Evolutionary conservation across 2,329 filamentous ascomycete species (phyloP).

Genomic region (Paecilomyces sp.): DNA sequence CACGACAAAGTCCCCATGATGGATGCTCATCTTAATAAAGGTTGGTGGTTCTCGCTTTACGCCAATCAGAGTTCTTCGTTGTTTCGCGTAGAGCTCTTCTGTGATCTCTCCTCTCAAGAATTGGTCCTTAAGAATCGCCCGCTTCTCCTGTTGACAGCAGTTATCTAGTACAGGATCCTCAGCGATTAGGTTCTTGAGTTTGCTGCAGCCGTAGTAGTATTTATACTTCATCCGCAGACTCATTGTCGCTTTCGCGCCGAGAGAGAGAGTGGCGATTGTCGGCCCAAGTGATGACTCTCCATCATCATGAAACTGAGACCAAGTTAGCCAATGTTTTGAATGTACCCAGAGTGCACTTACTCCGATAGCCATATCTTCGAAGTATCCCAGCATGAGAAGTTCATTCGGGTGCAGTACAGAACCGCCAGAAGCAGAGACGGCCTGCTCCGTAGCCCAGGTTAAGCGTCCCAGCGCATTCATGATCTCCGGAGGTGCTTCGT

Average conservation of each 20-base stretch:
- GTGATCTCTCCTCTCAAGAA: conserved; percentile 13
- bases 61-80: conserved; percentile 18
- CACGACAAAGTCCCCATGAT: conserved; percentile 51
- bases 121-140: conserved; percentile 15
- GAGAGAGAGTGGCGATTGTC: conserved; percentile 48
- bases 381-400: conserved; percentile 48
- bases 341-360: conserved; percentile 19
- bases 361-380: conserved; percentile 48
- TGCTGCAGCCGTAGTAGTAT: conserved; percentile 30
- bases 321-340: not conserved
- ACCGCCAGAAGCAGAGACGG: conserved; percentile 22
- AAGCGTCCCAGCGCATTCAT: conserved; percentile 42
- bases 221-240: conserved; percentile 47
- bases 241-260: conserved; percentile 49
- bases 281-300: conserved; percentile 50
- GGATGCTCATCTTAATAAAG: conserved; percentile 39
- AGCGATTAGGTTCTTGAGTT: conserved; percentile 9
- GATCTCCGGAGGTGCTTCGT: conserved; percentile 35
- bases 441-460: conserved; percentile 45
- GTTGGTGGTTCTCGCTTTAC: conserved; percentile 16
- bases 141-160: conserved; percentile 18
- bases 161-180: conserved; percentile 25
- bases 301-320: conserved; percentile 49
- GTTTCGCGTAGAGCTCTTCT: conserved; percentile 12
- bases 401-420: conserved; percentile 45